Evolutionary conservation across 1,284 basidiomycete genomes (phyloP).

Genomic region (Boletus calvinii): DNA sequence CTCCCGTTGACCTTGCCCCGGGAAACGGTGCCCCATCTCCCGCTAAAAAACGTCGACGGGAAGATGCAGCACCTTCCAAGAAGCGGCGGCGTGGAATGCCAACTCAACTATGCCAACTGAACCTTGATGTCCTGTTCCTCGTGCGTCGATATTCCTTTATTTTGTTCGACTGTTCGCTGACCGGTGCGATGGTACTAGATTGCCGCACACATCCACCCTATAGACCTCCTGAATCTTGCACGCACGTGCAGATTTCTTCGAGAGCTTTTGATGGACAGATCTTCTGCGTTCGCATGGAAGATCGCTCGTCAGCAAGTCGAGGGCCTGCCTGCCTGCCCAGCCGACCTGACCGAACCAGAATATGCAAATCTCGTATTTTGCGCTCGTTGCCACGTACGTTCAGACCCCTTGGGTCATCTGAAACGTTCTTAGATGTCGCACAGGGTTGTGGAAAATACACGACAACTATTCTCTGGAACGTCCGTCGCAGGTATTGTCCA

Average conservation of each 20-base stretch:
- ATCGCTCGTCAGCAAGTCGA: constrained; percentile 1
- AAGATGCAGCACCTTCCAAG: background rate
- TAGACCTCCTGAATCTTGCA: constrained; percentile 5
- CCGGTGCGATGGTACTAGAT: background rate
- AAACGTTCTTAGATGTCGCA: background rate
- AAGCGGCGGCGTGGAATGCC: constrained; percentile 12
- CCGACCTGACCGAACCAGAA: constrained; percentile 33
- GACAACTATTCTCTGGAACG: constrained; percentile 5
- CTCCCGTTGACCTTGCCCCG: background rate
- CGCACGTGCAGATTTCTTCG: constrained; percentile 6
- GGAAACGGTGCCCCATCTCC: background rate
- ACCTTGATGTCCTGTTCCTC: constrained; percentile 18
- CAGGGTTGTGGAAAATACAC: constrained; percentile 6
- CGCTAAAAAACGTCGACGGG: background rate
- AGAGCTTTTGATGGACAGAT: constrained; percentile 3
- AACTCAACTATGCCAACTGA: constrained; percentile 17
- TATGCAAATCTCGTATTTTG: constrained; percentile 29
- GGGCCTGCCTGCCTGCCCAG: constrained; percentile 21
- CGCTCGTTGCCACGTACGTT: constrained; percentile 17
- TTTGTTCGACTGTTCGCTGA: background rate
- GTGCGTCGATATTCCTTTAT: background rate
- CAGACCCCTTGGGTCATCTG: background rate
- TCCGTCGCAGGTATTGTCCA: constrained; percentile 7
- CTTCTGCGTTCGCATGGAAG: constrained; percentile 1
- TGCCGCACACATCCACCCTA: background rate